Evolutionary conservation across 2,329 filamentous ascomycete genomes (phyloP).

Genomic region (Coniochaeta sp.): DNA sequence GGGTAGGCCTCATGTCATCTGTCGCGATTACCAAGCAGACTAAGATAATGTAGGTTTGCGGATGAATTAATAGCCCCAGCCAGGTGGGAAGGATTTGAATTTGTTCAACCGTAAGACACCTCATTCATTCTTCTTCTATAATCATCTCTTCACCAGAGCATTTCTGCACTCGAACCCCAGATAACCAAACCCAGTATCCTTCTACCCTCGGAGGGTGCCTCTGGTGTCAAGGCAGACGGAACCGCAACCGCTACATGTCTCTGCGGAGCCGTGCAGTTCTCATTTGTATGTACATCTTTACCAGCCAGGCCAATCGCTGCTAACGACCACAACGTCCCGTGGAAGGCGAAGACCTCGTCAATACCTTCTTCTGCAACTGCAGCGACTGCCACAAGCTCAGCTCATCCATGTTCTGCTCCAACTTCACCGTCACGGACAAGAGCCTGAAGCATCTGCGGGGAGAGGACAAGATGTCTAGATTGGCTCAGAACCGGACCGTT

Average conservation of each 20-base stretch:
- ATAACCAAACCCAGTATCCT: constrained; percentile 27
- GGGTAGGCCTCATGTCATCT: no score
- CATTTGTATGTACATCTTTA: constrained; percentile 35
- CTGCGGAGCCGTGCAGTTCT: constrained; percentile 47
- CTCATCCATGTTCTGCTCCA: constrained; percentile 54
- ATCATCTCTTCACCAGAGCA: background rate
- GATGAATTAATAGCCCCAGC: no score
- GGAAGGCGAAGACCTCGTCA: constrained; percentile 27
- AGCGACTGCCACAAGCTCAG: constrained; percentile 56
- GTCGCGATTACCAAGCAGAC: no score
- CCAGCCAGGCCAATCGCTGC: no score
- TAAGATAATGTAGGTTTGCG: no score
- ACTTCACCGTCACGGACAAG: constrained; percentile 41
- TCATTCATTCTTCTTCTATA: background rate
- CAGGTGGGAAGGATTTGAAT: no score
- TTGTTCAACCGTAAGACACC: no score
- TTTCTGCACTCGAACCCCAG: background rate
- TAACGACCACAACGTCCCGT: constrained; percentile 35
- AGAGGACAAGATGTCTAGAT: constrained; percentile 31
- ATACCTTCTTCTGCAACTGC: constrained; percentile 53
- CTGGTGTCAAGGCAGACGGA: constrained; percentile 30
- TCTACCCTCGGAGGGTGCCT: constrained; percentile 29
- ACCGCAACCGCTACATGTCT: constrained; percentile 52
- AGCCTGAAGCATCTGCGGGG: constrained; percentile 43
- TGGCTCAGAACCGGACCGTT: background rate